phyloP scores from a whole-genome alignment of 192 early-diverging fungal species.

The Rhizophagus clarus region DNA sequence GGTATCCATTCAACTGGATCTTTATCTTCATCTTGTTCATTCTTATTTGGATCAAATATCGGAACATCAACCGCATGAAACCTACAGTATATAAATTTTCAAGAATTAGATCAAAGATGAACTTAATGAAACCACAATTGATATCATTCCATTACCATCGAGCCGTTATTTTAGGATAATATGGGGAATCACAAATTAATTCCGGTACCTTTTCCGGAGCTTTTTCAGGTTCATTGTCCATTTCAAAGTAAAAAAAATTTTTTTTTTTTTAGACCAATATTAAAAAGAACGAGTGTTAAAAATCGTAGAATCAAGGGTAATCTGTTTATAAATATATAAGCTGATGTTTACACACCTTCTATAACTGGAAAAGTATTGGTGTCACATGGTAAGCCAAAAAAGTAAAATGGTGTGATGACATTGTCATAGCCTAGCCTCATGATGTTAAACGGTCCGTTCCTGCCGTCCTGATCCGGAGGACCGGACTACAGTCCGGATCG shows the following conservation, averaged over 20 bases:
- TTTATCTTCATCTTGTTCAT: not conserved
- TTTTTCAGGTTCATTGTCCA: not conserved
- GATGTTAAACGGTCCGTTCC: too few species aligned
- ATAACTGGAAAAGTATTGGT: too few species aligned
- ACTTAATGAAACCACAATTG: not conserved
- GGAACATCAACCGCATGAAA: conserved; percentile 35
- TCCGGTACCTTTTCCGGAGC: not conserved
- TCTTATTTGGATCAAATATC: conserved; percentile 16
- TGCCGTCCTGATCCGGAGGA: too few species aligned
- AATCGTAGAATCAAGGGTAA: too few species aligned
- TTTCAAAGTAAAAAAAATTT: not conserved
- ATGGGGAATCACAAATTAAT: not conserved
- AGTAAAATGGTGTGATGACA: too few species aligned
- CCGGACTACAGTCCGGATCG: too few species aligned
- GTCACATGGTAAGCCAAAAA: too few species aligned
- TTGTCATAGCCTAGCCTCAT: too few species aligned
- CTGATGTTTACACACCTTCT: too few species aligned
- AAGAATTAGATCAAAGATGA: not conserved
- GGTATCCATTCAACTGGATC: conserved; percentile 51
- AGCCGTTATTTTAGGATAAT: not conserved
- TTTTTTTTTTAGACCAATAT: too few species aligned
- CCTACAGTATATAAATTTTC: not conserved
- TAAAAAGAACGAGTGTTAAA: too few species aligned
- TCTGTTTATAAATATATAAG: too few species aligned
- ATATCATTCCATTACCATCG: not conserved